Base-by-base conservation (phyloP, 2,329 filamentous ascomycete genomes). In the Magnaporthiopsis rhizophila region DNA sequence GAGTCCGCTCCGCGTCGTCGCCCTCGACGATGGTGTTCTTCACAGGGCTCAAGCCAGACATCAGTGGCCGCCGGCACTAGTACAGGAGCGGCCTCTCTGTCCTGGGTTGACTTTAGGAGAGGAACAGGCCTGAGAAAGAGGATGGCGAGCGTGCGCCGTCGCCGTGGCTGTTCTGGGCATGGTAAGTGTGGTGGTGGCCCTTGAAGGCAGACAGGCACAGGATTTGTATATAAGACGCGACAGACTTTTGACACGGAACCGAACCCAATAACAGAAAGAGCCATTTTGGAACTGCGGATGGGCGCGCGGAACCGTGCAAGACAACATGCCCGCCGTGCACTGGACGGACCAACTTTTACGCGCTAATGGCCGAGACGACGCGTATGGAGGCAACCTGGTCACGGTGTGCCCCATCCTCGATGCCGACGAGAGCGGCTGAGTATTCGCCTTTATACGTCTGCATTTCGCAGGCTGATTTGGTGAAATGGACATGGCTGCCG, bases 381-480 rank as follows among this genome's bases (percentile, higher is more conserved):
- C 77, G 82, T 24, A 72, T 74, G 59, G 72, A 74, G 36, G 73
- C 72, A 7, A 74, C 61, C 65, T 92, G 62, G 91, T 93, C 72
- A 90, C 88, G 0, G 83, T 92, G 69, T 90, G 91, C 72, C 90
- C 90, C 0, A 81, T 92, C 57, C 92, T 92, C 71, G 88, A 92
- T 69, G 83, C 88, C 0, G 81, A 86, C 11, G 78, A 83, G 63
- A 91, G 89, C 3, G 87, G 87, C 63, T 92, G 89, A 89, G 84
- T 91, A 57, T 87, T 92, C 65, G 80, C 84, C 5, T 80, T 3
- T 30, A 3, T 3, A 5, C n/a, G 38, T 5, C 15, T 45, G 38
- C 15, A 7, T 21, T 21, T 21, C 7, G 38, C 38, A 21, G 38
- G 38, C 38, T 45, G 38, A 45, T 45, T 45, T 18, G 38, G 45